Evolutionary conservation across 148 eudicot species (phyloP).

Genomic region (Chenopodium berlandieri): DNA sequence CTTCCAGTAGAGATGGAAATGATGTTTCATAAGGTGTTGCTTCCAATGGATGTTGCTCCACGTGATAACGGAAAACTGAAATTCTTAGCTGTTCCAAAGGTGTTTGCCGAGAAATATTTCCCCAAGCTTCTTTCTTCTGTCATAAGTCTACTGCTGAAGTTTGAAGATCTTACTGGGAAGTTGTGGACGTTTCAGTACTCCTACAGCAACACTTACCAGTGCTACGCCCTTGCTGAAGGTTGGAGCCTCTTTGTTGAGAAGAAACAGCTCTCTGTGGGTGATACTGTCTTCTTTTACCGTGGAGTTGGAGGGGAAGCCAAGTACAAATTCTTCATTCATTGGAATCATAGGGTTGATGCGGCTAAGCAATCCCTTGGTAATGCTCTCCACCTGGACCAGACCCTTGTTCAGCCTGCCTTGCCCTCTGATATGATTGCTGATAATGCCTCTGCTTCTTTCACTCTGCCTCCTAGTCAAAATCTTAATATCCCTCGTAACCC

Average conservation of each 20-base stretch:
- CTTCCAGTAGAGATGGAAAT: too few species aligned
- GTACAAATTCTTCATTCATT: constrained; percentile 42
- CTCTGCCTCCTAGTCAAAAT: too few species aligned
- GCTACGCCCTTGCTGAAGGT: constrained; percentile 38
- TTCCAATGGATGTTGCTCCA: constrained; percentile 50
- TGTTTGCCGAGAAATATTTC: constrained; percentile 67
- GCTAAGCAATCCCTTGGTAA: too few species aligned
- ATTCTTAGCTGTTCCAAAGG: constrained; percentile 56
- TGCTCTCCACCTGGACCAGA: too few species aligned
- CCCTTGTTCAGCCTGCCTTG: too few species aligned
- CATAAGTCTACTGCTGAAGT: constrained; percentile 43
- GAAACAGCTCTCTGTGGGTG: constrained; percentile 62
- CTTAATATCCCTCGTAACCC: too few species aligned
- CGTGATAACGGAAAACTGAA: constrained; percentile 34
- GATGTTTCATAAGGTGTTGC: constrained; percentile 52
- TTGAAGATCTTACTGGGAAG: constrained; percentile 60
- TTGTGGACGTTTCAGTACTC: constrained; percentile 60
- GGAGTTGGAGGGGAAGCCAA: constrained; percentile 26
- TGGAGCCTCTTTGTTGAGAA: constrained; percentile 57
- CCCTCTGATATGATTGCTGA: too few species aligned
- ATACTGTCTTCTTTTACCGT: constrained; percentile 56
- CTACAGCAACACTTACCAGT: constrained; percentile 64
- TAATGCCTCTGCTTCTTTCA: too few species aligned
- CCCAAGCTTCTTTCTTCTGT: constrained; percentile 43
- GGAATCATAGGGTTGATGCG: too few species aligned